Base-by-base conservation (phyloP, 495 filamentous ascomycete genomes). In the Aspergillus nidulans region DNA sequence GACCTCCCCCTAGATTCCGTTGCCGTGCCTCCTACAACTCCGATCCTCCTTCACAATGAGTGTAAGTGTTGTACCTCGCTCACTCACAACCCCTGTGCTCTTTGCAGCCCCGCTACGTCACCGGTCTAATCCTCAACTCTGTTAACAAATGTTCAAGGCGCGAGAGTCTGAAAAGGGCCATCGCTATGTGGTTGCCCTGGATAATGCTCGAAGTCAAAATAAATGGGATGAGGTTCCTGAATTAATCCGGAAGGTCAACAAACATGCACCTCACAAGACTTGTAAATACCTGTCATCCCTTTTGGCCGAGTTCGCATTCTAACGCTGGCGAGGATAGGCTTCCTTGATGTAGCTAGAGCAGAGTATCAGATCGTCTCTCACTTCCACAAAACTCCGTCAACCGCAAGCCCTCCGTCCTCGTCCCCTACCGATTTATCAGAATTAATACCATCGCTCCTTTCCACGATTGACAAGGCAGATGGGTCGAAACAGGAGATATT, bases 141-240 rank as follows among this genome's bases (percentile, higher is more conserved):
- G 18, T 32, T 58, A 28, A 57, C 48, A 25, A 6, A 52, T 21
- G 41, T 23, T n/a, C 19, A 45, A 58, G 78, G 69, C 68, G 65
- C 70, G 68, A 58, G 74, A 77, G 55, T 62, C 63, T 42, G 78
- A 79, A 53, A 98, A 98, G 75, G 91, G 86, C 45, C 80, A 78
- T 56, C 82, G 84, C 63, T 96, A 96, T 70, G 77, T 92, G 60
- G 76, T 79, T 64, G 82, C 82, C 71, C 82, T 98, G 59, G 89
- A 97, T 64, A 81, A 83, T 60, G 90, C 90, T 59, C 87, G 94
- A 54, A 94, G 89, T 65, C 83, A 92, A 63, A 90, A 89, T 25
- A 85, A 81, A 63, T 98, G 94, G 94, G 80, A 88, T 56, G 88
- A 88, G 25, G 80, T 97, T n/a, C 88, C 87, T 25, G 94, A 97